phyloP scores from a whole-genome alignment of 2,329 filamentous ascomycete genomes.

The Orbilia blumenaviensis region DNA sequence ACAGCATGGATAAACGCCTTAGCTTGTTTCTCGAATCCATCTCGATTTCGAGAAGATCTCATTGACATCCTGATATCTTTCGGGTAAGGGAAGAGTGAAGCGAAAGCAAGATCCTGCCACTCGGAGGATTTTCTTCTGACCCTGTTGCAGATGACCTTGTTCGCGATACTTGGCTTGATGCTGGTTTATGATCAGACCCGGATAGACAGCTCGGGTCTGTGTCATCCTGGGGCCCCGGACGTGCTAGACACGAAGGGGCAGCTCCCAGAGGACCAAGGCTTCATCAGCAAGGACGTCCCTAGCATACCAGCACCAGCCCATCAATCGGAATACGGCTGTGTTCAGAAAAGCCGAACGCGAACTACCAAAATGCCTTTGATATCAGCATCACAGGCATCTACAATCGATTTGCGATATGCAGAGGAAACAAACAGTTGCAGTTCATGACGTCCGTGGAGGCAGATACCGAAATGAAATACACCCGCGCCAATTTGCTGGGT shows the following conservation, averaged over 20 bases:
- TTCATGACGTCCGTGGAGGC: slow-evolving; percentile 19
- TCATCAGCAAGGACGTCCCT: slow-evolving; percentile 30
- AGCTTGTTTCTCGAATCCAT: slow-evolving; percentile 43
- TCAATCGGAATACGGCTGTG: slow-evolving; percentile 23
- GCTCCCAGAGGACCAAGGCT: slow-evolving; percentile 36
- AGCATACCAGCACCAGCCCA: slow-evolving; percentile 10
- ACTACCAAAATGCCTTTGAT: slow-evolving; percentile 12
- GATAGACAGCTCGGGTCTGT: slow-evolving; percentile 53
- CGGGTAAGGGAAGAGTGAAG: slow-evolving; percentile 54
- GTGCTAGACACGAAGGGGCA: slow-evolving; percentile 51
- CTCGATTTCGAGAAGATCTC: slow-evolving; percentile 50
- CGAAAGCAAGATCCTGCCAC: slow-evolving; percentile 55
- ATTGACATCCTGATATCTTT: slow-evolving; percentile 51
- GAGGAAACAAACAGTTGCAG: slow-evolving; percentile 5
- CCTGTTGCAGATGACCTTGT: slow-evolving; percentile 53
- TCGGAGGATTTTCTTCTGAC: slow-evolving; percentile 54
- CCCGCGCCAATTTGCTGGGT: slow-evolving; percentile 48
- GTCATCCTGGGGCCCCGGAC: slow-evolving; percentile 53
- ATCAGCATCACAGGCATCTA: slow-evolving; percentile 38
- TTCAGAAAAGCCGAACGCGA: slow-evolving; percentile 18
- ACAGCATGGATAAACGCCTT: slow-evolving; percentile 47
- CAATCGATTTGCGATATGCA: slow-evolving; percentile 12
- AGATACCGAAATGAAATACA: slow-evolving; percentile 32
- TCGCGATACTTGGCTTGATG: slow-evolving; percentile 54
- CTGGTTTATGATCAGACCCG: slow-evolving; percentile 53